phyloP scores from a whole-genome alignment of 352 stramenopile genomes.

The Pythium angustatum region DNA sequence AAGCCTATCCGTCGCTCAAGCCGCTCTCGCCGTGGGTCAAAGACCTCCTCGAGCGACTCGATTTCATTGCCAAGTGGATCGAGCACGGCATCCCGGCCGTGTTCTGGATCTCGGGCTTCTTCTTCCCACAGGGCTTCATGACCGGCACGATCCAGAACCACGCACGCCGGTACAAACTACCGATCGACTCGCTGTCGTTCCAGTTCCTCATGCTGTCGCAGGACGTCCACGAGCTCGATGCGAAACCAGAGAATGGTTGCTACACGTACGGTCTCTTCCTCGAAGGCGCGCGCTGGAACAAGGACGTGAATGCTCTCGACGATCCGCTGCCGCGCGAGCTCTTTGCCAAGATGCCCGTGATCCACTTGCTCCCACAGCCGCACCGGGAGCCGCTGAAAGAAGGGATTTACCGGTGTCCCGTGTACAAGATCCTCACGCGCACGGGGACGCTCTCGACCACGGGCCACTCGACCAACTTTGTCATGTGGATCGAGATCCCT shows the following conservation, averaged over 20 bases:
- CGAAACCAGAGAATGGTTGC: slow-evolving; percentile 74
- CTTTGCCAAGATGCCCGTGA: slow-evolving; percentile 61
- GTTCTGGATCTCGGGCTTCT: slow-evolving; percentile 92
- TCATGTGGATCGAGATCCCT: slow-evolving; percentile 97
- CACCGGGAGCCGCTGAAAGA: slow-evolving; percentile 47
- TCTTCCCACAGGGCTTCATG: slow-evolving; percentile 92
- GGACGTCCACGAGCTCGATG: slow-evolving; percentile 49
- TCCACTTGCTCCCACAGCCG: slow-evolving; percentile 80
- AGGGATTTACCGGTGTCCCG: slow-evolving; percentile 85
- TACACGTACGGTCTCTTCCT: slow-evolving; percentile 93
- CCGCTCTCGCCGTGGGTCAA: slow-evolving; percentile 87
- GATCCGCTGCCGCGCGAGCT: slow-evolving; percentile 51
- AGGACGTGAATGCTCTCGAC: slow-evolving; percentile 40
- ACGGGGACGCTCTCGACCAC: slow-evolving; percentile 94
- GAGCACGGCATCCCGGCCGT: slow-evolving; percentile 71
- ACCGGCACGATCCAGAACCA: slow-evolving; percentile 93
- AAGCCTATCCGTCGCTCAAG: slow-evolving; percentile 91
- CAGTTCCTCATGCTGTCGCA: slow-evolving; percentile 82
- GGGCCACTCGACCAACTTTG: slow-evolving; percentile 97
- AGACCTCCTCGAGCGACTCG: slow-evolving; percentile 78
- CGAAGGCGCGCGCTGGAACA: slow-evolving; percentile 91
- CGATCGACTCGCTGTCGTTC: slow-evolving; percentile 93
- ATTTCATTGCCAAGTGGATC: slow-evolving; percentile 77
- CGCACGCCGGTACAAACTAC: slow-evolving; percentile 83
- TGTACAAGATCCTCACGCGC: slow-evolving; percentile 90